Evolutionary conservation across 768 basidiomycete genomes (phyloP).

Genomic region (Pleurotus djamor): DNA sequence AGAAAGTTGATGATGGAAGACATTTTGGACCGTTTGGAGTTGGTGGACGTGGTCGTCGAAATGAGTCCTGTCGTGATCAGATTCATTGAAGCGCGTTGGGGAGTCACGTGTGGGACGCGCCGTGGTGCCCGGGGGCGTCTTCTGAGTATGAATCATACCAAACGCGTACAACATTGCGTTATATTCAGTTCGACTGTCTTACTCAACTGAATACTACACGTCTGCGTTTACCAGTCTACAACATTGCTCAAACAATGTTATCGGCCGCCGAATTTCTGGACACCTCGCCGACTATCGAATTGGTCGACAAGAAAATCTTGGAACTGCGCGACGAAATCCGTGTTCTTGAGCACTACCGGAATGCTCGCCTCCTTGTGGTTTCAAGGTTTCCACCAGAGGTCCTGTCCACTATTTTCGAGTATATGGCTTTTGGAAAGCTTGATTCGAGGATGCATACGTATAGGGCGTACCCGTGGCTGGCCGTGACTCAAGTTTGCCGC

Average conservation of each 20-base stretch:
- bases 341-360: not conserved
- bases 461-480: not conserved
- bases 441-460: not conserved
- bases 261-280: not conserved
- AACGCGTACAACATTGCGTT: too few relatives aligned
- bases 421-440: not conserved
- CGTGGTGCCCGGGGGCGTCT: too few relatives aligned
- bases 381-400: not conserved
- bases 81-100: too few relatives aligned
- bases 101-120: too few relatives aligned
- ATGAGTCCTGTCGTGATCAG: too few relatives aligned
- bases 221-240: too few relatives aligned
- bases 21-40: not conserved
- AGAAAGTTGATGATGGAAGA: not conserved
- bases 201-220: too few relatives aligned
- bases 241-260: not conserved
- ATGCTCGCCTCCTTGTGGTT: not conserved
- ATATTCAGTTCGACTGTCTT: too few relatives aligned
- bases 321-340: not conserved
- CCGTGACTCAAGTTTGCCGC: not conserved
- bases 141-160: too few relatives aligned
- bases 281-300: not conserved
- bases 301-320: not conserved
- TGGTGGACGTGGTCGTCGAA: too few relatives aligned
- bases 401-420: not conserved